A percentile compares a stretch with the other conserved stretches of the same genome.
Evolutionary conservation across 2,329 filamentous ascomycete genomes (phyloP).

Genomic region (Coniochaeta sp.): DNA sequence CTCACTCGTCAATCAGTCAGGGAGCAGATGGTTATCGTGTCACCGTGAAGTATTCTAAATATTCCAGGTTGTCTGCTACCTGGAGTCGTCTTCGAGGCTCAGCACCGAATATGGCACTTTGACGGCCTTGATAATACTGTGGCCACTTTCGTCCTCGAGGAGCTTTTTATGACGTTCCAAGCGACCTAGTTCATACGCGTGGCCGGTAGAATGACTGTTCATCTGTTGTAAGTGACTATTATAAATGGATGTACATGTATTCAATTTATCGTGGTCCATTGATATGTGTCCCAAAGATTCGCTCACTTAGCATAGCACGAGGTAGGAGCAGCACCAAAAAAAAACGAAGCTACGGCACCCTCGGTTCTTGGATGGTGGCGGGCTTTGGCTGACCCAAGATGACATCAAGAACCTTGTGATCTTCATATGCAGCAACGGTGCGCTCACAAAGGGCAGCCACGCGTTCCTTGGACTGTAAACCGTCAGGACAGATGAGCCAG

Average conservation of each 20-base stretch:
- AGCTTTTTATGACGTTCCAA: too few relatives aligned
- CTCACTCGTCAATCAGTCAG: background rate
- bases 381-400: constrained; percentile 6
- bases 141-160: too few relatives aligned
- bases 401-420: constrained; percentile 27
- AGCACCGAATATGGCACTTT: background rate
- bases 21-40: background rate
- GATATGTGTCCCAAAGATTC: too few relatives aligned
- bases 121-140: too few relatives aligned
- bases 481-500: constrained; percentile 19
- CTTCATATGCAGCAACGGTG: constrained; percentile 25
- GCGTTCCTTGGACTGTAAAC: constrained; percentile 8
- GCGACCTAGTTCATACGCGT: too few relatives aligned
- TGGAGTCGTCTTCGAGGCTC: background rate
- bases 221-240: too few relatives aligned
- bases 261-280: too few relatives aligned
- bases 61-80: background rate
- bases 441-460: constrained; percentile 15
- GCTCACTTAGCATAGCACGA: too few relatives aligned
- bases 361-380: background rate
- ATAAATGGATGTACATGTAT: too few relatives aligned
- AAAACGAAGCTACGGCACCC: background rate
- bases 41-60: background rate
- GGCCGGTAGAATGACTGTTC: too few relatives aligned
- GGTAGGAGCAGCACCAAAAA: too few relatives aligned